Evolutionary conservation across 306 rosid species (phyloP).

Genomic region (Mimosa bimucronata): DNA sequence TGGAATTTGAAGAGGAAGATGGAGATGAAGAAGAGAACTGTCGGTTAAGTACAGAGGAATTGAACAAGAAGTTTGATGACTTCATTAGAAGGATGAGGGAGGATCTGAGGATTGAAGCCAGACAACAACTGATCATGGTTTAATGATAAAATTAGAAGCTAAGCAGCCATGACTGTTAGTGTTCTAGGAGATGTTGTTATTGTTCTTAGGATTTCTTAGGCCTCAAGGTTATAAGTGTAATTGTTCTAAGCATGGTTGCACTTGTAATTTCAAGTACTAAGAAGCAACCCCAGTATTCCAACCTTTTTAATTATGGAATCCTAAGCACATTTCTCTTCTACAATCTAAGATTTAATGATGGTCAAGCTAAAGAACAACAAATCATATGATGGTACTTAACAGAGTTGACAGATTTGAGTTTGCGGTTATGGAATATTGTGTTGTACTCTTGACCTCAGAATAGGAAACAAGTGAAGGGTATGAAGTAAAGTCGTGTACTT

Average conservation of each 20-base stretch:
- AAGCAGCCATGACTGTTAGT: background rate
- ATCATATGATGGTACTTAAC: background rate
- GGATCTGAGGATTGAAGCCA: slow-evolving; percentile 71
- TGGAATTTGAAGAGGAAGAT: slow-evolving; percentile 43
- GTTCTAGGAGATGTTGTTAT: slow-evolving; percentile 11
- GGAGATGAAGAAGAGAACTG: slow-evolving; percentile 37
- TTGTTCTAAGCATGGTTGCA: background rate
- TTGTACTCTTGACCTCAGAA: background rate
- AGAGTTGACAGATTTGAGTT: background rate
- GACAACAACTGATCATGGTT: slow-evolving; percentile 59
- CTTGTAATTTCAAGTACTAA: background rate
- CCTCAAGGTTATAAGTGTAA: background rate
- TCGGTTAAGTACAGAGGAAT: slow-evolving; percentile 69
- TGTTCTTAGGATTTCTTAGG: background rate
- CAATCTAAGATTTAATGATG: background rate
- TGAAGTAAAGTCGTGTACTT: background rate
- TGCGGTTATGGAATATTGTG: background rate
- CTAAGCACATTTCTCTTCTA: background rate
- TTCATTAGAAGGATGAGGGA: slow-evolving; percentile 80
- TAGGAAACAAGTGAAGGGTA: background rate
- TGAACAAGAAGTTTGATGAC: slow-evolving; percentile 79
- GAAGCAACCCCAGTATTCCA: background rate
- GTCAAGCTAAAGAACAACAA: background rate
- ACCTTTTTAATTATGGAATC: slow-evolving; percentile 7
- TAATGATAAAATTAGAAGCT: slow-evolving; percentile 18